phyloP scores from a whole-genome alignment of 139 green algal genomes.

The Eudorina sp. region DNA sequence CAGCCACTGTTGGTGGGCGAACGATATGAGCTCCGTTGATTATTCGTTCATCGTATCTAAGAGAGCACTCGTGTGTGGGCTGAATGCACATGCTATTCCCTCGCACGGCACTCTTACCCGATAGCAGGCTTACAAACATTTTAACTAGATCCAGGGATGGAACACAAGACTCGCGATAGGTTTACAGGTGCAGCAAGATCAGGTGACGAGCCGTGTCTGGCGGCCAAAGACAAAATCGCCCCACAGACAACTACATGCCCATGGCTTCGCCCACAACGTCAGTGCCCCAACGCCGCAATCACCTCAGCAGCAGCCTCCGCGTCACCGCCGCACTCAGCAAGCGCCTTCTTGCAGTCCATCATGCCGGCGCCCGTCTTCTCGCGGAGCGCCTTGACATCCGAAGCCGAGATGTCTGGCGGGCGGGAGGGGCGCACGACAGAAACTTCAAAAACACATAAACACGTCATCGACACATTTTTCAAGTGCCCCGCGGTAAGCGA shows the following conservation, averaged over 20 bases:
- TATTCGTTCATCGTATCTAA: too few species aligned
- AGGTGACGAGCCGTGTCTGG: too few species aligned
- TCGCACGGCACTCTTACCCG: too few species aligned
- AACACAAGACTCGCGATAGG: too few species aligned
- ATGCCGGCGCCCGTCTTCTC: constrained; percentile 90
- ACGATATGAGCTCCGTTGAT: too few species aligned
- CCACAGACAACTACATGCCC: background rate
- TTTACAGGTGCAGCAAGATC: too few species aligned
- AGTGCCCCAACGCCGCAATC: background rate
- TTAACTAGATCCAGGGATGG: too few species aligned
- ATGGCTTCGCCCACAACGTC: background rate
- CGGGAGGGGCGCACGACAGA: constrained; percentile 30
- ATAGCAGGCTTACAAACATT: too few species aligned
- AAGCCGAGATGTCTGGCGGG: constrained; percentile 78
- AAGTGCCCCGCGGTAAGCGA: too few species aligned
- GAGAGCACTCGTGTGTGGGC: too few species aligned
- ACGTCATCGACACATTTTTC: too few species aligned
- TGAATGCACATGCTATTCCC: too few species aligned
- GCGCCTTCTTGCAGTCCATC: constrained; percentile 99
- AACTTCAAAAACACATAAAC: background rate
- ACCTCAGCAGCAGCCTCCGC: constrained; percentile 86
- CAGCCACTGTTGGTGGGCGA: constrained; percentile 90
- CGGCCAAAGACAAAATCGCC: constrained; percentile 9
- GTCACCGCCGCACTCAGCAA: constrained; percentile 87
- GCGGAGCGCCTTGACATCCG: constrained; percentile 90